Conservation (phyloP, 768 basidiomycete species). For the Russula sp. region DNA sequence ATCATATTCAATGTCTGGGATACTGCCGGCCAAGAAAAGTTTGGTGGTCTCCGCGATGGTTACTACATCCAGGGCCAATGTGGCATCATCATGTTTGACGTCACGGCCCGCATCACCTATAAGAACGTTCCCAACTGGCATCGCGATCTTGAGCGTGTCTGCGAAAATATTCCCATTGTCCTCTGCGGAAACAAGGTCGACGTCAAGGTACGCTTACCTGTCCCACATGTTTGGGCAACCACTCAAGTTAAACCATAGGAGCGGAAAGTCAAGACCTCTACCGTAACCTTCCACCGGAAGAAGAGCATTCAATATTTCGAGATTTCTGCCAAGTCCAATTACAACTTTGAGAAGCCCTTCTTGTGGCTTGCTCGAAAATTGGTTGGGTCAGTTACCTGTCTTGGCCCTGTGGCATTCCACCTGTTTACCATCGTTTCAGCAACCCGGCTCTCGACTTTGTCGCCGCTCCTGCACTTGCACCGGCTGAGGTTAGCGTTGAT, state of each 20-base stretch:
- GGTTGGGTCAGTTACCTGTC: constrained; percentile 67
- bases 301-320: constrained; percentile 99
- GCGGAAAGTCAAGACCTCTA: constrained; percentile 98
- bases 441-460: constrained; percentile 91
- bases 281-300: constrained; percentile 99
- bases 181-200: constrained; percentile 99
- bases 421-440: constrained; percentile 40
- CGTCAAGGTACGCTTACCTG: constrained; percentile 71
- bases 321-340: constrained; percentile 99
- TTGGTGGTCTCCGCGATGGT: constrained; percentile 96
- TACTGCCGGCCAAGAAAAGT: constrained; percentile 99
- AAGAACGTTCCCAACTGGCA: constrained; percentile 99
- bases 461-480: constrained; percentile 92
- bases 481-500: constrained; percentile 90
- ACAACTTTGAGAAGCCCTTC: constrained; percentile 99
- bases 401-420: no score
- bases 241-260: constrained; percentile 54
- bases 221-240: not conserved
- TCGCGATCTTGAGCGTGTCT: constrained; percentile 98
- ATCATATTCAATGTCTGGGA: constrained; percentile 99
- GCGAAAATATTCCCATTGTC: constrained; percentile 99
- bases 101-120: constrained; percentile 99
- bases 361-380: constrained; percentile 98
- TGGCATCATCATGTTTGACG: constrained; percentile 99
- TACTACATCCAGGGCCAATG: constrained; percentile 98